Percentiles rank a stretch among this genome's conserved stretches.
Evolutionary conservation across 2,329 filamentous ascomycete species (phyloP).

Genomic region (Thermomyces lanuginosus): DNA sequence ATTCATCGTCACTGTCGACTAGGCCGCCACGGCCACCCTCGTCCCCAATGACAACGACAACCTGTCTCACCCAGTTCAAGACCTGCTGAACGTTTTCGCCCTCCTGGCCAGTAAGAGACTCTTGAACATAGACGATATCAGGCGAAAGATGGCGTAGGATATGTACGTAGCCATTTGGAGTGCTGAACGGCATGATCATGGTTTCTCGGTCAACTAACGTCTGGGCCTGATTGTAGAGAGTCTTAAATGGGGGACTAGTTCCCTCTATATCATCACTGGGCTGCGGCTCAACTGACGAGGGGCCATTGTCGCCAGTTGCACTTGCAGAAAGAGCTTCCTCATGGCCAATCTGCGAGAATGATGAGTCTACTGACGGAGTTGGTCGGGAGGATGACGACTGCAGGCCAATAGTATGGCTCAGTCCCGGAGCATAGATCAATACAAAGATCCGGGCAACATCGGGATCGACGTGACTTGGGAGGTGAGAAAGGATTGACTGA

Average conservation of each 20-base stretch:
- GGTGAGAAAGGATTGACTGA: constrained; percentile 74
- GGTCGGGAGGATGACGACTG: constrained; percentile 35
- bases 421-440: constrained; percentile 69
- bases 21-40: constrained; percentile 52
- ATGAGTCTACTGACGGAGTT: constrained; percentile 54
- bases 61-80: constrained; percentile 44
- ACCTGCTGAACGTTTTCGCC: constrained; percentile 58
- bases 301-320: constrained; percentile 34
- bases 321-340: constrained; percentile 40
- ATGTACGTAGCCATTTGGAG: constrained; percentile 64
- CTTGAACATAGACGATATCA: constrained; percentile 74
- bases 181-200: constrained; percentile 79
- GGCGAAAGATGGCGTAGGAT: constrained; percentile 75
- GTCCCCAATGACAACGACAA: constrained; percentile 42
- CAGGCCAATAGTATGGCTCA: constrained; percentile 43
- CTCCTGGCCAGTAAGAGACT: constrained; percentile 59
- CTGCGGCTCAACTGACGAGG: constrained; percentile 32
- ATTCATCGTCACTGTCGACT: constrained; percentile 57
- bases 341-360: constrained; percentile 71
- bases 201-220: constrained; percentile 66
- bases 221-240: constrained; percentile 64
- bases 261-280: constrained; percentile 32
- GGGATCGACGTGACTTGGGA: constrained; percentile 61
- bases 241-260: constrained; percentile 51
- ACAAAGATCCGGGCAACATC: constrained; percentile 64